Evolutionary conservation across 805 yeast species (phyloP).

Genomic region (Sugiyamaella valdiviana): DNA sequence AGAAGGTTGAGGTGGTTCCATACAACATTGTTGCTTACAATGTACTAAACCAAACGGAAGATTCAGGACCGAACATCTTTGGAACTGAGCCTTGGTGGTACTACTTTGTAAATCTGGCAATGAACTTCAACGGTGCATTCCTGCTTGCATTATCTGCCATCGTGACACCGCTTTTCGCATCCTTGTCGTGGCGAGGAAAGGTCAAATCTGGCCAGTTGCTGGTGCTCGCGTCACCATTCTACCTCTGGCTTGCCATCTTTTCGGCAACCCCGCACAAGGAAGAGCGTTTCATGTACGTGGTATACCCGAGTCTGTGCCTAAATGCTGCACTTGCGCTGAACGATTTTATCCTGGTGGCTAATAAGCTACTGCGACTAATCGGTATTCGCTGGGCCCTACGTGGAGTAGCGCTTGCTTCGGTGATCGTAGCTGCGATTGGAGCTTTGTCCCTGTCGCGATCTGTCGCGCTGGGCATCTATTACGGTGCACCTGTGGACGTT

Average conservation of each 20-base stretch:
- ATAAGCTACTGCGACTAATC: constrained; percentile 1
- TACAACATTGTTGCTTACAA: constrained; percentile 78
- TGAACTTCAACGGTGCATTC: constrained; percentile 62
- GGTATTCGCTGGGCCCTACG: constrained; percentile 3
- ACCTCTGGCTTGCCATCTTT: constrained; percentile 65
- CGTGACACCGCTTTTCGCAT: constrained; percentile 1
- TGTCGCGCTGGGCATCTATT: constrained; percentile 55
- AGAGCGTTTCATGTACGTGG: constrained; percentile 83
- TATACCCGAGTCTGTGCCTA: constrained; percentile 62
- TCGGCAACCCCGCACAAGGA: constrained; percentile 83
- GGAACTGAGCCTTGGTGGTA: constrained; percentile 78
- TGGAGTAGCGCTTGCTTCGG: constrained; percentile 6
- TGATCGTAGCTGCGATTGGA: constrained; percentile 14
- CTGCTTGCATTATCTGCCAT: constrained; percentile 19
- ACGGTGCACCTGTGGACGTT: constrained; percentile 64
- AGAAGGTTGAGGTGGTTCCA: constrained; percentile 60
- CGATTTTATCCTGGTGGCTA: constrained; percentile 5
- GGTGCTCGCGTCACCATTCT: constrained; percentile 41
- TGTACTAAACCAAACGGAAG: constrained; percentile 59
- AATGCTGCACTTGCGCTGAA: constrained; percentile 51
- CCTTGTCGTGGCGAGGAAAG: constrained; percentile 9
- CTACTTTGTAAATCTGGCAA: constrained; percentile 58
- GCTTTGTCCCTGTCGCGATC: constrained; percentile 46
- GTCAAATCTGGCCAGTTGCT: constrained; percentile 6
- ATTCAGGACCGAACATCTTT: constrained; percentile 83